These are phyloP conservation scores for Plasmodium knowlesi DNA, from an alignment of 169 alveolate genomes.

Conservation along the genomic window DNA sequence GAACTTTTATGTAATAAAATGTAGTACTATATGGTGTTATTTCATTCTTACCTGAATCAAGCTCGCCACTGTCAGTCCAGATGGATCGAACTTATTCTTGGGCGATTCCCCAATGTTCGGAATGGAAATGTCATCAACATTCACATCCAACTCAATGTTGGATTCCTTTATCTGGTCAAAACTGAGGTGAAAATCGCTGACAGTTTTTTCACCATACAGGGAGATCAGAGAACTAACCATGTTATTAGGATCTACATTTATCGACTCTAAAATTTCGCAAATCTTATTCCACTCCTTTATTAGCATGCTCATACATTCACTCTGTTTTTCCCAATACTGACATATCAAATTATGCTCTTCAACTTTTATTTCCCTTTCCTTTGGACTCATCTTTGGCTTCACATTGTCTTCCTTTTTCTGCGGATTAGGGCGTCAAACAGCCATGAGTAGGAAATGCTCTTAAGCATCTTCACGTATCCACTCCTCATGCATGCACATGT, in stretches of 20 bases:
- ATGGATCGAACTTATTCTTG: conserved; percentile 47
- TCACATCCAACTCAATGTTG: conserved; percentile 59
- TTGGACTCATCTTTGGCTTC: conserved; percentile 55
- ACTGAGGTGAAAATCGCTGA: conserved; percentile 43
- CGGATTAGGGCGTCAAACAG: background rate
- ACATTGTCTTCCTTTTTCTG: conserved; percentile 37
- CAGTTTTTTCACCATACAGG: conserved; percentile 64
- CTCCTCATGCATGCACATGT: background rate
- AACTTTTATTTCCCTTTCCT: conserved; percentile 69
- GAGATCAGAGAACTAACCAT: conserved; percentile 53
- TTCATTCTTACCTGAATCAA: conserved; percentile 42
- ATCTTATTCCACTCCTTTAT: conserved; percentile 73
- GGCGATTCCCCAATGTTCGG: conserved; percentile 29
- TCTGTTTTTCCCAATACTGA: conserved; percentile 65
- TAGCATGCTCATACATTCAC: conserved; percentile 71
- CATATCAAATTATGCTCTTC: conserved; percentile 70
- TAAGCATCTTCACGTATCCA: background rate
- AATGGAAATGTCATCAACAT: conserved; percentile 39
- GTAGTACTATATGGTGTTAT: background rate
- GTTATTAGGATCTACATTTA: conserved; percentile 65
- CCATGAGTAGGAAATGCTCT: background rate
- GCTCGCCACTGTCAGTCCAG: conserved; percentile 32
- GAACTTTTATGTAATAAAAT: background rate
- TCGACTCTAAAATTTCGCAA: conserved; percentile 65
- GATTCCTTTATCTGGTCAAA: conserved; percentile 50